Evolutionary conservation across 345 rosid genomes (phyloP), one percentile per base, ranked within the genome.

Genomic region (Moringa oleifera): DNA sequence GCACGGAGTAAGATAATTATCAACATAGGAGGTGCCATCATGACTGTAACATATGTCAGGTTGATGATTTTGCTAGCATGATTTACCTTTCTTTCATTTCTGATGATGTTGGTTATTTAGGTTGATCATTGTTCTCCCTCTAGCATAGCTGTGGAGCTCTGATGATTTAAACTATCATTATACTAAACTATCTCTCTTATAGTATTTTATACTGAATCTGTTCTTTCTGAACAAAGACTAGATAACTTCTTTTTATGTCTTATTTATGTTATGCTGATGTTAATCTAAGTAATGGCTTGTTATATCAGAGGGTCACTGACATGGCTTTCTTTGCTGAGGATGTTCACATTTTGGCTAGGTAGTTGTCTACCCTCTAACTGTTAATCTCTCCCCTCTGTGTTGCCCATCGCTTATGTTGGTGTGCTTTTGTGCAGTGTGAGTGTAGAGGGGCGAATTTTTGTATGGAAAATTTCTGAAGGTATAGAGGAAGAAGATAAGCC

Each of bases 261-360:
- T 41, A 41, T 7, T 41, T 41, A 41, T 41, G 2, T 41, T 41
- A 41, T 41, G 6, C 47, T 16, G 1, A 41, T 41, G 47, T 15
- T 41, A 41, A 41, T 41, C 17, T 41, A 7, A 41, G 17, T 11
- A 15, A 53, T 46, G 16, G 53, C n/a, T 64, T 54, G 36, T 52
- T 61, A 28, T 75, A 50, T 58, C 83, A 94, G 99, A 82, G 86
- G 69, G 88, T 90, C 54, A 79, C 92, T 18, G 99, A 94, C 63
- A 90, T 94, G 97, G 89, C 83, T 53, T 94, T 94, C 80, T 94
- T 86, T 55, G 95, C 92, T 4, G 89, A 86, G 73, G 88, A 90
- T 85, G 97, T 88, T 76, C 89, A 94, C 76, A 83, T 90, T 61
- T 75, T 94, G 74, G 99, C 97, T 62, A 90, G 97, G 97, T 90